Evolutionary conservation across 2,329 filamentous ascomycete species (phyloP).

Genomic region (Fusarium circinatum): DNA sequence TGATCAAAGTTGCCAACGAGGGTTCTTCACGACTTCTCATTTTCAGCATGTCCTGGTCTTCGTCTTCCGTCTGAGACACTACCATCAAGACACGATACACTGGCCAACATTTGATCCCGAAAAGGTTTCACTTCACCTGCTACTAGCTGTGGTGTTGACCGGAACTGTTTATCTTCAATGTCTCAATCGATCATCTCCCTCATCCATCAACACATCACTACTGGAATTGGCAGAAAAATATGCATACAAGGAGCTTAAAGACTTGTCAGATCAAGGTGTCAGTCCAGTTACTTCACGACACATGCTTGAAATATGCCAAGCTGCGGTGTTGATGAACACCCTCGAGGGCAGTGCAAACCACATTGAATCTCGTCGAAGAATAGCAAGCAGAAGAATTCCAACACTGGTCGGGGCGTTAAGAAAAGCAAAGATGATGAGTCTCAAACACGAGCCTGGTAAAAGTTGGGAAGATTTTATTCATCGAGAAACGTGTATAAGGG

Average conservation of each 20-base stretch:
- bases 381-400: conserved; percentile 10
- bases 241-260: conserved; percentile 18
- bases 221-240: conserved; percentile 23
- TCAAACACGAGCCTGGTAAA: neutral
- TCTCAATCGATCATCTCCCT: neutral
- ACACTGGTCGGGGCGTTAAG: conserved; percentile 6
- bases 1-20: neutral
- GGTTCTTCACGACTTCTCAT: conserved; percentile 4
- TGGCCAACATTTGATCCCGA: conserved; percentile 34
- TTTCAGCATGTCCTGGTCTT: conserved; percentile 7
- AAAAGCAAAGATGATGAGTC: neutral
- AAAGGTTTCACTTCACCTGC: neutral
- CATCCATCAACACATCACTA: neutral
- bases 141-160: neutral
- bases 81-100: conserved; percentile 11
- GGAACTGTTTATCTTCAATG: conserved; percentile 13
- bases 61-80: conserved; percentile 19
- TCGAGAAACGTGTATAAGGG: conserved; percentile 28
- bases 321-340: conserved; percentile 7
- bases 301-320: conserved; percentile 26
- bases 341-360: conserved; percentile 14
- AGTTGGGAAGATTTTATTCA: conserved; percentile 19
- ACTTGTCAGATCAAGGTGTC: neutral
- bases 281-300: neutral
- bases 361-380: conserved; percentile 1